Evolutionary conservation across 257 asterid species (phyloP).

Genomic region (Nemophila menziesii): DNA sequence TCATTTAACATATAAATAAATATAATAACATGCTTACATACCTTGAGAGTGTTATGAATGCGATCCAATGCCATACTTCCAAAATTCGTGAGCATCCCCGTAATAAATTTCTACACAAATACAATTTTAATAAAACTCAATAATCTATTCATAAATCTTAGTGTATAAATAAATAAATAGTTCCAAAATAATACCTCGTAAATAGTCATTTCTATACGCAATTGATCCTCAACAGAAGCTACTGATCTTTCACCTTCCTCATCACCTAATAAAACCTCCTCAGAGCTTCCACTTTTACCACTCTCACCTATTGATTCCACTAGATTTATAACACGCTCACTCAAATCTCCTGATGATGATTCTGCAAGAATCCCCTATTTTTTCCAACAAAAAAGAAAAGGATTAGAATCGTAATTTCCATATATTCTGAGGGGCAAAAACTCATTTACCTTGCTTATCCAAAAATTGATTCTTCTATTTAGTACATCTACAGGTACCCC

Average conservation of each 20-base stretch:
- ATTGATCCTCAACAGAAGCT: slow-evolving; percentile 87
- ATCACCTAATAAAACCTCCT: slow-evolving; percentile 72
- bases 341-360: slow-evolving; percentile 37
- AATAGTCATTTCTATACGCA: slow-evolving; percentile 87
- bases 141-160: neutral
- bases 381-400: slow-evolving; percentile 8
- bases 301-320: slow-evolving; percentile 57
- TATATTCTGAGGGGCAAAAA: neutral
- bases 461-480: slow-evolving; percentile 63
- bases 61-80: slow-evolving; percentile 98
- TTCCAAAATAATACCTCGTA: slow-evolving; percentile 79
- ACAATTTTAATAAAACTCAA: neutral
- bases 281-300: slow-evolving; percentile 54
- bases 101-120: slow-evolving; percentile 28
- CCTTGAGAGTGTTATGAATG: slow-evolving; percentile 94
- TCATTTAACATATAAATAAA: too few relatives aligned
- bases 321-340: slow-evolving; percentile 46
- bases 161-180: neutral
- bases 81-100: slow-evolving; percentile 91
- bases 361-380: slow-evolving; percentile 79
- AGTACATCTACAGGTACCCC: slow-evolving; percentile 77
- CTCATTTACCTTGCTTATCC: slow-evolving; percentile 73
- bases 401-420: neutral
- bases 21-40: too few relatives aligned
- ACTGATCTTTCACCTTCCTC: slow-evolving; percentile 81